Percentiles rank a stretch among this genome's conserved stretches.
phyloP scores from a whole-genome alignment of 2,329 filamentous ascomycete genomes.

The Calonectria honghensis region DNA sequence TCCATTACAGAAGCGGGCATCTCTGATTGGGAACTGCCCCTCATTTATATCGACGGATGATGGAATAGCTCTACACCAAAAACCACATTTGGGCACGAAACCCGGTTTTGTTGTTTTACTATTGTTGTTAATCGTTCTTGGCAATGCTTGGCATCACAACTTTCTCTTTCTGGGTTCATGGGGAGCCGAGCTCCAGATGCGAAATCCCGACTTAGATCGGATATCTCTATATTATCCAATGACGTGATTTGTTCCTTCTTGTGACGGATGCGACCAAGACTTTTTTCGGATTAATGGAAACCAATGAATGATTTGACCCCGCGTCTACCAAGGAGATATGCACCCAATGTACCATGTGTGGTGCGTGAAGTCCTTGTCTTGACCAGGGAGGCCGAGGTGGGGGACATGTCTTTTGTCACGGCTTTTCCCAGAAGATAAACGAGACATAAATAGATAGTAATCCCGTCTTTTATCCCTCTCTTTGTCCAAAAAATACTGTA shows the following conservation, averaged over 20 bases:
- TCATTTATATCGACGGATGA: constrained; percentile 7
- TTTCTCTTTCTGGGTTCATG: neutral
- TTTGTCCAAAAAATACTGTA: too few relatives aligned
- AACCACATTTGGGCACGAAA: constrained; percentile 4
- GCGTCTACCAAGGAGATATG: neutral
- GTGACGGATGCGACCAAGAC: neutral
- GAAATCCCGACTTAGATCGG: neutral
- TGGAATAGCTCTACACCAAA: neutral
- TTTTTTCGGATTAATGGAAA: neutral
- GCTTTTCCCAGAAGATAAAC: too few relatives aligned
- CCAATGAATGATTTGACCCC: neutral
- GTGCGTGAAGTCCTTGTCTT: neutral
- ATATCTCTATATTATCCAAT: neutral
- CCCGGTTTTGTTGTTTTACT: neutral
- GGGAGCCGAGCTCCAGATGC: neutral
- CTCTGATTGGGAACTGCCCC: constrained; percentile 29
- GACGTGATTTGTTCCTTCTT: neutral
- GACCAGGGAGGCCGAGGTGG: neutral
- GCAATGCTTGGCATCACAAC: neutral
- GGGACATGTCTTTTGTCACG: neutral
- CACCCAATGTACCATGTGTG: neutral
- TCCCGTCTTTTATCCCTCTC: neutral
- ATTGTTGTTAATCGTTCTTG: neutral
- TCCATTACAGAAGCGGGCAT: constrained; percentile 1
- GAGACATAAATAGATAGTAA: constrained; percentile 8